A percentile compares a stretch with the other conserved stretches of the same genome.
Evolutionary conservation across 345 rosid species (phyloP).

Genomic region (Limnanthes douglasii): DNA sequence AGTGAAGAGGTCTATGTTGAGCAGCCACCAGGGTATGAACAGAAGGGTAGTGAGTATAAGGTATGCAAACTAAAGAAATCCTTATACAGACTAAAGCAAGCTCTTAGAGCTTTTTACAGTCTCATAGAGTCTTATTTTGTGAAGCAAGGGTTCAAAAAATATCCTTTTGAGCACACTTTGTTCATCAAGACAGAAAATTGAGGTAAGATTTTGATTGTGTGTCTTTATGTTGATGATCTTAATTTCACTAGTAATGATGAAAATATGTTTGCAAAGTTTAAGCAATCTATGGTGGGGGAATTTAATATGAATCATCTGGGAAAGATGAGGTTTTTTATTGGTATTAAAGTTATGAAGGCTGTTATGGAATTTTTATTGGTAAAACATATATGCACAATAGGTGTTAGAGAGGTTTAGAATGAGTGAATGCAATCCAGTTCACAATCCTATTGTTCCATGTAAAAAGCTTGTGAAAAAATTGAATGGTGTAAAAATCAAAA

Average conservation of each 20-base stretch:
- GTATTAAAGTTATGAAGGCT: not conserved
- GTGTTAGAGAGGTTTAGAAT: too few relatives aligned
- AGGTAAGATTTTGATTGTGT: too few relatives aligned
- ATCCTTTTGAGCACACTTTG: not conserved
- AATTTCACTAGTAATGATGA: not conserved
- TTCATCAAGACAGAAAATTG: not conserved
- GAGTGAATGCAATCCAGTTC: too few relatives aligned
- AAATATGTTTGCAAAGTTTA: too few relatives aligned
- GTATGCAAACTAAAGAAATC: too few relatives aligned
- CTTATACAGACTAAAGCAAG: not conserved
- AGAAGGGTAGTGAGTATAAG: too few relatives aligned
- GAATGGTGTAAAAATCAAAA: too few relatives aligned
- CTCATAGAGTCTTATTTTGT: not conserved
- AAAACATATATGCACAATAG: not conserved
- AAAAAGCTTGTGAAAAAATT: not conserved
- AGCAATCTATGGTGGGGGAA: too few relatives aligned
- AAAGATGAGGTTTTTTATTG: not conserved
- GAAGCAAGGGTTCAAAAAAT: too few relatives aligned
- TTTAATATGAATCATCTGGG: not conserved
- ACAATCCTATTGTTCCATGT: not conserved
- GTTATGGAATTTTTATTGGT: not conserved
- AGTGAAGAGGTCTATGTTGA: too few relatives aligned
- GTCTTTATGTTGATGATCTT: constrained; percentile 4
- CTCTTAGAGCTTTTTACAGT: not conserved
- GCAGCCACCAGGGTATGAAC: too few relatives aligned